Conservation (phyloP, 768 basidiomycete genomes). For the Hebeloma cylindrosporum region DNA sequence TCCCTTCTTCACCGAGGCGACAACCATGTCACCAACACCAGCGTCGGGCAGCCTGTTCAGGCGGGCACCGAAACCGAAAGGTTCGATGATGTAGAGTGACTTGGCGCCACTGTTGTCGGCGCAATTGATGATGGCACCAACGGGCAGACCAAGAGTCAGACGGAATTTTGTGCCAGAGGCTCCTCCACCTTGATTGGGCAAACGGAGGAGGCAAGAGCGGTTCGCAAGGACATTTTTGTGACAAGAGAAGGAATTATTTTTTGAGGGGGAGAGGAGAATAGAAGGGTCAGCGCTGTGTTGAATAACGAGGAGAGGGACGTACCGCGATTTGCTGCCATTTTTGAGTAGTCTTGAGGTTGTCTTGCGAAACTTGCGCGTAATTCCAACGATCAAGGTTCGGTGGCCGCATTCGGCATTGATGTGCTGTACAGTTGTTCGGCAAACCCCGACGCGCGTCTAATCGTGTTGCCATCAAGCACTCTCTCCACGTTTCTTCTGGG, state of each 20-base stretch:
- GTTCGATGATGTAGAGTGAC: constrained; percentile 92
- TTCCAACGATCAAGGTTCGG: constrained; percentile 21
- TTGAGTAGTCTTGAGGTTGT: constrained; percentile 31
- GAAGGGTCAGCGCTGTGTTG: constrained; percentile 7
- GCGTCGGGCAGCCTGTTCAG: constrained; percentile 97
- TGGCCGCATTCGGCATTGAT: constrained; percentile 20
- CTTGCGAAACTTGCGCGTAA: constrained; percentile 18
- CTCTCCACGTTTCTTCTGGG: too few relatives aligned
- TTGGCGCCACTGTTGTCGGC: constrained; percentile 99
- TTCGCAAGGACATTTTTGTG: too few relatives aligned
- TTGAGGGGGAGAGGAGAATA: neutral
- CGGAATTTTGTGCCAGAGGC: constrained; percentile 96
- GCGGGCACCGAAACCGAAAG: constrained; percentile 93
- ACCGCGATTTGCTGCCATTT: constrained; percentile 38
- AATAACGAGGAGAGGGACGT: constrained; percentile 12
- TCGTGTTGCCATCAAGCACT: too few relatives aligned
- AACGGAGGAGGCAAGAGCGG: neutral
- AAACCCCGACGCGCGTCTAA: constrained; percentile 12
- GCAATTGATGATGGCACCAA: constrained; percentile 94
- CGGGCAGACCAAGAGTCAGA: constrained; percentile 90
- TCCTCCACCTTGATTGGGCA: constrained; percentile 42
- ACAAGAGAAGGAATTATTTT: too few relatives aligned
- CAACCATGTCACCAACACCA: constrained; percentile 93
- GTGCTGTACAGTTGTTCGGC: constrained; percentile 22
- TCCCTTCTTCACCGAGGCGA: constrained; percentile 98